A percentile compares a stretch with the other conserved stretches of the same genome.
Evolutionary conservation across 164 flowering plant species (phyloP).

Genomic region (Amborella trichopoda): DNA sequence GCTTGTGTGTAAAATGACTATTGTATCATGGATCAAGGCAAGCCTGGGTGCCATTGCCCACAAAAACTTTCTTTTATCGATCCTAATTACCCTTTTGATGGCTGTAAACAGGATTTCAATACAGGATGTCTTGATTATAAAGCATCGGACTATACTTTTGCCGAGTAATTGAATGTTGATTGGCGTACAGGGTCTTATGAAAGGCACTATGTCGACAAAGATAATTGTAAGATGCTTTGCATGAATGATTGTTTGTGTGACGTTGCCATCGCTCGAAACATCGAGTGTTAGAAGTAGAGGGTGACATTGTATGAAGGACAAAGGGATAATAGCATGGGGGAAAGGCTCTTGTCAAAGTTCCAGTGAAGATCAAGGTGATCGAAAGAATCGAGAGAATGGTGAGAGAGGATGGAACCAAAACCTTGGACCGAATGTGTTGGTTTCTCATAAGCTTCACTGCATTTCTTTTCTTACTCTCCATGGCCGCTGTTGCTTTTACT

Average conservation of each 20-base stretch:
- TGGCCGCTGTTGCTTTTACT: too few relatives aligned
- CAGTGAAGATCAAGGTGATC: too few relatives aligned
- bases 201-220: conserved; percentile 1
- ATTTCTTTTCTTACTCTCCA: too few relatives aligned
- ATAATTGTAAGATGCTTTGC: conserved; percentile 22
- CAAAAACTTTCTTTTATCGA: not conserved
- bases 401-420: too few relatives aligned
- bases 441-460: too few relatives aligned
- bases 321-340: not conserved
- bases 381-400: too few relatives aligned
- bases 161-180: conserved; percentile 9
- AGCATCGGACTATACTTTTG: conserved; percentile 6
- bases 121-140: conserved; percentile 8
- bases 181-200: conserved; percentile 25
- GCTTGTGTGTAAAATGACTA: not conserved
- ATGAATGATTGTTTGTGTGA: conserved; percentile 26
- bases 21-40: not conserved
- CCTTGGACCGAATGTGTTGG: too few relatives aligned
- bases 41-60: conserved; percentile 27
- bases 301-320: conserved; percentile 24
- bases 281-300: conserved; percentile 32
- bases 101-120: conserved; percentile 21
- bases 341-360: conserved; percentile 17
- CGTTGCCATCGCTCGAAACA: conserved; percentile 10
- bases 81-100: conserved; percentile 12